Percentiles rank a stretch among this genome's conserved stretches.
phyloP scores from a whole-genome alignment of 2,329 filamentous ascomycete genomes.

The Parasarocladium wereldwijsianum region DNA sequence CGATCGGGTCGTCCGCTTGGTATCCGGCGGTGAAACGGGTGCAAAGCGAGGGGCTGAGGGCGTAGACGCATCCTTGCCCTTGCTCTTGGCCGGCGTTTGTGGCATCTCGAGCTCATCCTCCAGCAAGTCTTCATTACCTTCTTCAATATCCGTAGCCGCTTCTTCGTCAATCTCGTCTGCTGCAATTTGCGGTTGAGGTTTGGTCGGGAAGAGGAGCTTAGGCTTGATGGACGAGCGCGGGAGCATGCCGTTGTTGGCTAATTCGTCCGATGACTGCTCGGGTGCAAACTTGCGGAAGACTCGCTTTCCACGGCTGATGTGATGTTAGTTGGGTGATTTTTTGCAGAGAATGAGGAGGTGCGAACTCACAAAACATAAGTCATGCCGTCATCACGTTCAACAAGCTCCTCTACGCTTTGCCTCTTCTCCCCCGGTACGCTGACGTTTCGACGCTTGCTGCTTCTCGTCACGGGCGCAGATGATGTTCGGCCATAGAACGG shows the following conservation, averaged over 20 bases:
- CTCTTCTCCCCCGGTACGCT: slow-evolving; percentile 41
- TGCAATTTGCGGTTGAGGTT: slow-evolving; percentile 30
- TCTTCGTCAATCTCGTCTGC: slow-evolving; percentile 32
- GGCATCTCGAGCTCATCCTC: slow-evolving; percentile 12
- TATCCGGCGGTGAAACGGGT: slow-evolving; percentile 48
- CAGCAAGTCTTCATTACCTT: slow-evolving; percentile 20
- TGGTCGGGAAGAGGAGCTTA: slow-evolving; percentile 52
- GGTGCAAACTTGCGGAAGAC: slow-evolving; percentile 38
- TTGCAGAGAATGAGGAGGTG: slow-evolving; percentile 2
- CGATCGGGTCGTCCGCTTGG: slow-evolving; percentile 43
- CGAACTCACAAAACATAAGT: slow-evolving; percentile 62
- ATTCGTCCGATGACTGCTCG: slow-evolving; percentile 19
- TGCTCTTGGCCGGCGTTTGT: slow-evolving; percentile 23
- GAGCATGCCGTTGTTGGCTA: slow-evolving; percentile 23
- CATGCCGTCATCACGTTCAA: slow-evolving; percentile 54
- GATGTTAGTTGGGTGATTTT: slow-evolving; percentile 13
- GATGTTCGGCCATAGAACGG: slow-evolving; percentile 48
- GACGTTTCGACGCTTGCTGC: slow-evolving; percentile 40
- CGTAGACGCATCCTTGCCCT: slow-evolving; percentile 20
- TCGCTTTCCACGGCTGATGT: slow-evolving; percentile 58
- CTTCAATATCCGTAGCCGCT: slow-evolving; percentile 43
- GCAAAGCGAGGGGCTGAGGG: slow-evolving; percentile 41
- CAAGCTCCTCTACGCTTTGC: slow-evolving; percentile 46
- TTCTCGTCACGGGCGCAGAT: slow-evolving; percentile 28
- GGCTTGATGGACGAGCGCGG: slow-evolving; percentile 60